Evolutionary conservation across 2,329 filamentous ascomycete genomes (phyloP), one percentile per base, ranked within the genome.

Genomic region (Trichoderma sp.): DNA sequence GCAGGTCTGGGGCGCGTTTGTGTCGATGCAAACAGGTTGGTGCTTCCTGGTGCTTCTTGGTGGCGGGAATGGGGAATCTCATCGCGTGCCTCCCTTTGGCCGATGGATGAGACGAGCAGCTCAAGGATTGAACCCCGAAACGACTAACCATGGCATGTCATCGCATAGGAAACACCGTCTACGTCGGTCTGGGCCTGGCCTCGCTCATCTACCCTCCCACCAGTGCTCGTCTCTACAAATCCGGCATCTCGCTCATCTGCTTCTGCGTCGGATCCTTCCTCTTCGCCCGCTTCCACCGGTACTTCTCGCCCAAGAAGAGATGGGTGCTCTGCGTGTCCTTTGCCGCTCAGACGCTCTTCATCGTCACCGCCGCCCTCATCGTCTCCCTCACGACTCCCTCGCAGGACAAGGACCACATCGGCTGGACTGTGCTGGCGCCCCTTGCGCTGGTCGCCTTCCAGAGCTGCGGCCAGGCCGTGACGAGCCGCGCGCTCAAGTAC

Each of bases 11-110:
- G 90, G 91, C 13, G 89, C 89, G 3, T 94, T 94, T 73, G 91
- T 93, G 48, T 92, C 89, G 73, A 94, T 94, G 91, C 92, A 94
- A 75, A 94, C 91, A 35, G 91, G 90, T 87, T 74, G 70, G 81
- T 78, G 32, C 63, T 50, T 13, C 25, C 52, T 48, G 34, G 3
- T 25, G 35, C 3, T 57, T n/a, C 10, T 35, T 13, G 48, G 64
- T 25, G 19, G n/a, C n/a, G n/a, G n/a, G n/a, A 25, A 35, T n/a
- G 10, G 15, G 15, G 45, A 10, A 48, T 53, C 32, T 35, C 22
- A 17, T 48, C 59, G 59, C 58, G 58, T 50, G 58, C 42, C 58
- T 52, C 32, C 12, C 19, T 50, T 17, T 19, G 22, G 12, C 22
- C 17, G 13, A 17, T 5, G n/a, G 4, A 45, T 17, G 4, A 42